Conservation (phyloP, 2,329 filamentous ascomycete genomes). For the Colletotrichum spaethianum region DNA sequence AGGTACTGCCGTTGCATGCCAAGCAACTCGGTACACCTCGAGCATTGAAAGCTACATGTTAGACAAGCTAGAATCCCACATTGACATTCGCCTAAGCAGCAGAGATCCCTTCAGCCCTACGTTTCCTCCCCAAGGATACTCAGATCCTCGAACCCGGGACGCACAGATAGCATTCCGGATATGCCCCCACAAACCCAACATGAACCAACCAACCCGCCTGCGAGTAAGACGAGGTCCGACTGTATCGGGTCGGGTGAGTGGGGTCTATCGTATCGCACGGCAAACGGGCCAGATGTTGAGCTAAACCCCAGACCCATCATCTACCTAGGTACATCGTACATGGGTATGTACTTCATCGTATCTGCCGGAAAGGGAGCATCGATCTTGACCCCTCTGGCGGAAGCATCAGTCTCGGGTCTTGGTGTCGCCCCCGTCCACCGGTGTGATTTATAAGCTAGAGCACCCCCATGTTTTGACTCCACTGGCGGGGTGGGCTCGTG, state of each 20-base stretch:
- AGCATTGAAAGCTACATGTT: neutral
- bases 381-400: neutral
- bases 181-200: neutral
- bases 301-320: neutral
- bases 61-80: neutral
- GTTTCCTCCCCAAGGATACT: neutral
- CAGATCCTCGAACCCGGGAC: neutral
- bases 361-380: neutral
- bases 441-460: conserved; percentile 22
- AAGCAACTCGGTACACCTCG: neutral
- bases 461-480: neutral
- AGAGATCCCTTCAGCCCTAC: neutral
- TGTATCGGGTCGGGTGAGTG: neutral
- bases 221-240: neutral
- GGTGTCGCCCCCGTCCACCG: neutral
- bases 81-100: neutral
- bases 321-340: too few relatives aligned
- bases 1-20: neutral
- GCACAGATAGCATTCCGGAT: neutral
- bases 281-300: neutral
- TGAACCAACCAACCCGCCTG: neutral
- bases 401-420: too few relatives aligned
- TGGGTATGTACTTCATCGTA: too few relatives aligned
- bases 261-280: neutral
- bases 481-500: neutral